phyloP scores from a whole-genome alignment of 2,329 filamentous ascomycete genomes.

The Allantophomopsis cytisporea region DNA sequence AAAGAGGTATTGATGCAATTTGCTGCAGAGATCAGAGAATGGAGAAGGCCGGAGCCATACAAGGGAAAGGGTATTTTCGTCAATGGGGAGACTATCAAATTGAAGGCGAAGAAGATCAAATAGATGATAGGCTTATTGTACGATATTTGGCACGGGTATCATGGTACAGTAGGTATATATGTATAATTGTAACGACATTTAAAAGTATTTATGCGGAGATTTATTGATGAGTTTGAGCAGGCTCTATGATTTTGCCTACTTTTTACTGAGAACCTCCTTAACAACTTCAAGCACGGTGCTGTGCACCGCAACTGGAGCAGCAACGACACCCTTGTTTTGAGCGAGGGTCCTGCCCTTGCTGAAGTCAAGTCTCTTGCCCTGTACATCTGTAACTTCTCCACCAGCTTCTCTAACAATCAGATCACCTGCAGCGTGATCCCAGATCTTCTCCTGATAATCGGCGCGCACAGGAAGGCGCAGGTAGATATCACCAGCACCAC shows the following conservation, averaged over 20 bases:
- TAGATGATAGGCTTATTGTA: slow-evolving; percentile 27
- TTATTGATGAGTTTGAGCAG: too few species aligned
- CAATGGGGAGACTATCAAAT: slow-evolving; percentile 91
- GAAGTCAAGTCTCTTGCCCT: slow-evolving; percentile 79
- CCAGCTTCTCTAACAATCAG: slow-evolving; percentile 90
- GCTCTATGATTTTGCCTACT: slow-evolving; percentile 11
- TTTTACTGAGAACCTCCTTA: slow-evolving; percentile 54
- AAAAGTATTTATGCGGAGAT: too few species aligned
- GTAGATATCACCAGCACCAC: slow-evolving; percentile 91
- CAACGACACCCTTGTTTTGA: slow-evolving; percentile 88
- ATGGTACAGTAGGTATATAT: too few species aligned
- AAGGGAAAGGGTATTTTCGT: slow-evolving; percentile 99
- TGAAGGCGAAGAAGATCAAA: slow-evolving; percentile 98
- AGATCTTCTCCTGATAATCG: slow-evolving; percentile 97
- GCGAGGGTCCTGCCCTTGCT: slow-evolving; percentile 71
- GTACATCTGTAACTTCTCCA: slow-evolving; percentile 79
- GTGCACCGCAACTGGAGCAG: slow-evolving; percentile 68
- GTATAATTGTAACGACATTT: too few species aligned
- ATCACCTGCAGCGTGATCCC: slow-evolving; percentile 95
- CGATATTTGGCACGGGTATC: background rate
- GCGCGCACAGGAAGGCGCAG: slow-evolving; percentile 74
- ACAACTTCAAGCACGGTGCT: slow-evolving; percentile 67
- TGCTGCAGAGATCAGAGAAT: slow-evolving; percentile 74
- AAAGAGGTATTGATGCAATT: slow-evolving; percentile 83
- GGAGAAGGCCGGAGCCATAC: slow-evolving; percentile 91